Evolutionary conservation across 441 rosid genomes (phyloP).

Genomic region (Mallotus repandus): DNA sequence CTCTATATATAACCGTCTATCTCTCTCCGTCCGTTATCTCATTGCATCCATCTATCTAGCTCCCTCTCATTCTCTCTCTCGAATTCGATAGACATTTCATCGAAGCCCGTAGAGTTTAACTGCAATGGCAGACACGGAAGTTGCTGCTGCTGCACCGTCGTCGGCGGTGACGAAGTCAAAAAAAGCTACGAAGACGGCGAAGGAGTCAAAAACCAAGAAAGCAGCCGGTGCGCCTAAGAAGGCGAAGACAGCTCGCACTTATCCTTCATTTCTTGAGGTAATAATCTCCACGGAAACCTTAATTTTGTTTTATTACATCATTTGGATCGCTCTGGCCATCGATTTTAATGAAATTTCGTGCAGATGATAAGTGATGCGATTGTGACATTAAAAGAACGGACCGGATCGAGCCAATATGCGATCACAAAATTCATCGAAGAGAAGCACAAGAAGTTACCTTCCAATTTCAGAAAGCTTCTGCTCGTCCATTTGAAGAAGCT

Average conservation of each 20-base stretch:
- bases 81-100: too few relatives aligned
- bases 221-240: conserved; percentile 50
- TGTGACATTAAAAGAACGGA: conserved; percentile 68
- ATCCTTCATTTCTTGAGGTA: conserved; percentile 38
- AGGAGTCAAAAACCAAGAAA: conserved; percentile 38
- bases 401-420: conserved; percentile 89
- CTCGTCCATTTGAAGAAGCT: conserved; percentile 65
- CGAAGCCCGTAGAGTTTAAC: neutral
- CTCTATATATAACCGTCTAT: conserved; percentile 48
- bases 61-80: too few relatives aligned
- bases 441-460: conserved; percentile 67
- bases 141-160: conserved; percentile 23
- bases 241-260: conserved; percentile 38
- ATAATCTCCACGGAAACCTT: neutral
- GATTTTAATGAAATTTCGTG: too few relatives aligned
- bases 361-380: conserved; percentile 85
- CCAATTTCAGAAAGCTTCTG: conserved; percentile 62
- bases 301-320: too few relatives aligned
- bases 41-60: too few relatives aligned
- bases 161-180: conserved; percentile 15
- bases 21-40: conserved; percentile 23
- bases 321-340: too few relatives aligned
- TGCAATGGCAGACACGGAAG: conserved; percentile 15
- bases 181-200: conserved; percentile 28
- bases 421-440: conserved; percentile 77